Evolutionary conservation across 148 eudicot genomes (phyloP), one percentile per base, ranked within the genome.

Genomic region (Silene conica): DNA sequence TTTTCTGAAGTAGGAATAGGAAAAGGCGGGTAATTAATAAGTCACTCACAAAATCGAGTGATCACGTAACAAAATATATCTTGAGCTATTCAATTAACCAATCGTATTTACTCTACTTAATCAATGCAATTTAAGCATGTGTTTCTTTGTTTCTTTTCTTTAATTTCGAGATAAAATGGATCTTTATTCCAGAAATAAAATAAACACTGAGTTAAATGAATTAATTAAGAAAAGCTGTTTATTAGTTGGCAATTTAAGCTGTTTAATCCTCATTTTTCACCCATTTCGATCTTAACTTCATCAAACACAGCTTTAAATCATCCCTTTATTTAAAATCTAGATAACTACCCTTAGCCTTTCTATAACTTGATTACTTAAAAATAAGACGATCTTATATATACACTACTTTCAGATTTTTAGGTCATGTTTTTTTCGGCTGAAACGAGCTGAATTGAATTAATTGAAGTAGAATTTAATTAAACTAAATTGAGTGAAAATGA

Each of bases 71-170:
- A 34, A 22, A 23, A 34, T 15, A 6, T 3, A 0, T 74, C 9
- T 46, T 8, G 68, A 64, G 77, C 13, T 2, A 18, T 26, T 50
- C 26, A 63, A 50, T 60, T 19, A 64, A 28, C 70, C 70, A 74
- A 74, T 64, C 13, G 59, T 10, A 25, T 23, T 73, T 73, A 63
- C 69, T 73, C 26, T n/a, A n/a, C n/a, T 16, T 62, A 74, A 63
- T 54, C 18, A 74, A 74, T 74, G 77, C 25, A n/a, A 74, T 64
- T 74, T 74, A 41, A 74, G 46, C 60, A 63, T 28, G 62, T 64
- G 26, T 52, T 69, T 23, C 6, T 52, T 50, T 23, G 14, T 52
- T 50, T 25, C 22, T 4, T 69, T 69, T 41, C 60, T 26, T 52
- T 58, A 50, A 54, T 58, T 69, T 69, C 60, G 52, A 69, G 60